These are phyloP conservation scores for Phallus indusiatus DNA, from an alignment of 768 basidiomycete genomes.

Conservation along the genomic window DNA sequence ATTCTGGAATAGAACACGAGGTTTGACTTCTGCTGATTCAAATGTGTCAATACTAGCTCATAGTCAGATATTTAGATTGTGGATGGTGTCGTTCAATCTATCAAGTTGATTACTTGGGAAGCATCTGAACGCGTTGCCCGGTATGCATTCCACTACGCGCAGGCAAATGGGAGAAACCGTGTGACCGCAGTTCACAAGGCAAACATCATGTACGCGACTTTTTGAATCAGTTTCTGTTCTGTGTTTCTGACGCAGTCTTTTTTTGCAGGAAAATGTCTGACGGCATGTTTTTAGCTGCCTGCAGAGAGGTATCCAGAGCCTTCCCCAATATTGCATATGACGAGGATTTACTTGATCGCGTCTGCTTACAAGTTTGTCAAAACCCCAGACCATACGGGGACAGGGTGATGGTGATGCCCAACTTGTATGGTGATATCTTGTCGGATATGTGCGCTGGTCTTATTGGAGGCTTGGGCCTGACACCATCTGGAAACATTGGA, in stretches of 20 bases:
- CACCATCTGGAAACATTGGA: slow-evolving; percentile 96
- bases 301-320: slow-evolving; percentile 90
- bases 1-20: slow-evolving; percentile 99
- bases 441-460: slow-evolving; percentile 98
- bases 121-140: slow-evolving; percentile 97
- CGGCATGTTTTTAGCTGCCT: slow-evolving; percentile 98
- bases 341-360: slow-evolving; percentile 94
- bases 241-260: slow-evolving; percentile 9
- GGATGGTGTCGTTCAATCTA: slow-evolving; percentile 97
- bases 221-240: slow-evolving; percentile 7
- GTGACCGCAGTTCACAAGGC: slow-evolving; percentile 99
- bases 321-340: slow-evolving; percentile 92
- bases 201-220: slow-evolving; percentile 80
- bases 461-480: slow-evolving; percentile 95
- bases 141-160: slow-evolving; percentile 98
- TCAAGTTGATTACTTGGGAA: slow-evolving; percentile 98
- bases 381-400: slow-evolving; percentile 91
- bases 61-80: slow-evolving; percentile 48
- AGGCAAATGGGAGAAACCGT: slow-evolving; percentile 72
- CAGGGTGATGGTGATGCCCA: slow-evolving; percentile 99
- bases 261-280: slow-evolving; percentile 94
- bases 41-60: slow-evolving; percentile 8
- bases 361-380: slow-evolving; percentile 80
- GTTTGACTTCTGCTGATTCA: slow-evolving; percentile 28
- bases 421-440: slow-evolving; percentile 90